Evolutionary conservation across 352 stramenopile genomes (phyloP).

Genomic region (Phytopythium aichiense): DNA sequence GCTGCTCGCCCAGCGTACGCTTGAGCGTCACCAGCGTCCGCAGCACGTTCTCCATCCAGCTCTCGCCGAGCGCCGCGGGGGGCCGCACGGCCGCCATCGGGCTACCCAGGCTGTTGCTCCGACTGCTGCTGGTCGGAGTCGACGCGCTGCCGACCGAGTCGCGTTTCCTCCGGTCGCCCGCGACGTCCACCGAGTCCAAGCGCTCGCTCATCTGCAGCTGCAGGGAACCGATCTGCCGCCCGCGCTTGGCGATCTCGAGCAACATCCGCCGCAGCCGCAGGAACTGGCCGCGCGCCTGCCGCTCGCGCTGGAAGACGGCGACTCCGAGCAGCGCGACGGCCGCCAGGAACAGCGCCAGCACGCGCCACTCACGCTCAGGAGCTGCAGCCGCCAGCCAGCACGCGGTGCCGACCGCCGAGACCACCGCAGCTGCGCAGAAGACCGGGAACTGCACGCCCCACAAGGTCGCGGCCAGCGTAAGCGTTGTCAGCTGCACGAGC

Average conservation of each 20-base stretch:
- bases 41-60: constrained; percentile 72
- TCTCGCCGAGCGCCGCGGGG: constrained; percentile 39
- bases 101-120: not conserved
- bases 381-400: constrained; percentile 23
- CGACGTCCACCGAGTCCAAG: constrained; percentile 52
- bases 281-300: constrained; percentile 41
- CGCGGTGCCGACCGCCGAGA: constrained; percentile 20
- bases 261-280: constrained; percentile 48
- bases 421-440: constrained; percentile 25
- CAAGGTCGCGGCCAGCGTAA: constrained; percentile 41
- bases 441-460: constrained; percentile 58
- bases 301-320: constrained; percentile 39
- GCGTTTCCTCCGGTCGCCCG: constrained; percentile 10
- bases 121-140: not conserved
- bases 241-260: constrained; percentile 60
- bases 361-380: constrained; percentile 36
- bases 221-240: constrained; percentile 59
- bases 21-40: constrained; percentile 46
- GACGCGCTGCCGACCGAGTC: not conserved
- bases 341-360: constrained; percentile 41
- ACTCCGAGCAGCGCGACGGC: constrained; percentile 31
- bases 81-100: not conserved
- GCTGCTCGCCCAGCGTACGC: constrained; percentile 31
- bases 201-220: constrained; percentile 61
- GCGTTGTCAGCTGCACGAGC: constrained; percentile 46